Conservation (phyloP, 257 asterid species). For the Osmanthus fragrans region DNA sequence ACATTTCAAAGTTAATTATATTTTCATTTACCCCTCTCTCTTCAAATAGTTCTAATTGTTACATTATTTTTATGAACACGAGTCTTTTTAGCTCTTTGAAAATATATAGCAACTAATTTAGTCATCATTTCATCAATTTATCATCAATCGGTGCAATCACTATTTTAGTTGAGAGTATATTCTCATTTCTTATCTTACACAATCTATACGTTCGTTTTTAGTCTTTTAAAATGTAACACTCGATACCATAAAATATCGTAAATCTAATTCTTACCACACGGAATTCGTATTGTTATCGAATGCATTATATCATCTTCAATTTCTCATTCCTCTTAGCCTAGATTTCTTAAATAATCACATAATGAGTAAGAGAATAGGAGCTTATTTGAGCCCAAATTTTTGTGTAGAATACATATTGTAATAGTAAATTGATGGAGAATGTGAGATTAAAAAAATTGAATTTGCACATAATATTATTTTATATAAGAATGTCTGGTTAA, state of each 20-base stretch:
- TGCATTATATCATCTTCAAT: neutral
- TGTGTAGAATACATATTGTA: too few relatives aligned
- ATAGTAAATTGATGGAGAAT: too few relatives aligned
- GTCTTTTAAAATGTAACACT: neutral
- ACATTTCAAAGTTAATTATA: neutral
- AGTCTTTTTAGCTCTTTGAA: neutral
- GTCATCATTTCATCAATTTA: neutral
- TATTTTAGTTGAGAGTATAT: too few relatives aligned
- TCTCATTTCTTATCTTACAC: too few relatives aligned
- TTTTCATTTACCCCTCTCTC: neutral
- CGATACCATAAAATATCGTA: neutral
- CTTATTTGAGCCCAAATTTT: too few relatives aligned
- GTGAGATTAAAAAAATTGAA: too few relatives aligned
- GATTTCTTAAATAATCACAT: conserved; percentile 1
- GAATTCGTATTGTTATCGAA: neutral
- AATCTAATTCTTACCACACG: neutral
- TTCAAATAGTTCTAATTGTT: neutral
- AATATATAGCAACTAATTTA: neutral
- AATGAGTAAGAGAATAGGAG: neutral
- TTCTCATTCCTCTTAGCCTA: neutral
- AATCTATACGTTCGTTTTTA: neutral
- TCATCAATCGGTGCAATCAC: neutral
- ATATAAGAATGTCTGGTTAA: too few relatives aligned
- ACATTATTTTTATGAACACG: neutral
- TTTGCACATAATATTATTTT: too few relatives aligned